These are phyloP conservation scores for Yarrowia bubula DNA, from an alignment of 805 yeast genomes.

Conservation along the genomic window DNA sequence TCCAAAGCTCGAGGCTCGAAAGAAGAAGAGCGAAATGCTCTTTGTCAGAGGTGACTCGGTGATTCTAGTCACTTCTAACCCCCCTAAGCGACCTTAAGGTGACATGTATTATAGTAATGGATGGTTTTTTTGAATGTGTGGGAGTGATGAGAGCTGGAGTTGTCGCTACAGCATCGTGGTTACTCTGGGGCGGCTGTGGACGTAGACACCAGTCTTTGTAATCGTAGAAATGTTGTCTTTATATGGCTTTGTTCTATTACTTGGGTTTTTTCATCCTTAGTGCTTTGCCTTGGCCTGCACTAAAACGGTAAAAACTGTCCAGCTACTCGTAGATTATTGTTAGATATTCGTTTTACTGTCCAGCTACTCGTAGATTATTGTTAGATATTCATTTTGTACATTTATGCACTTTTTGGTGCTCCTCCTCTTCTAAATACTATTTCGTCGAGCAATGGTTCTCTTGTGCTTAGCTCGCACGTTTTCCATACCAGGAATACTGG, in stretches of 20 bases:
- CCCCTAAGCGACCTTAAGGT: conserved; percentile 21
- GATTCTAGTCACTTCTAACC: conserved; percentile 62
- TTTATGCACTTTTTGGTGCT: not conserved
- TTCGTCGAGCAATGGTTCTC: conserved; percentile 52
- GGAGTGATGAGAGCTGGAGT: no score
- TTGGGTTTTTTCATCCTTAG: no score
- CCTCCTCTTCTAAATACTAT: conserved; percentile 44
- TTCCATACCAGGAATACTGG: conserved; percentile 57
- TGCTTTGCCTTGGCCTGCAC: no score
- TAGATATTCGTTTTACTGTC: not conserved
- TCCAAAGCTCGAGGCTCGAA: conserved; percentile 44
- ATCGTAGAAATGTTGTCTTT: no score
- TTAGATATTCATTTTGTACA: not conserved
- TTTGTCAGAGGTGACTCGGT: conserved; percentile 98
- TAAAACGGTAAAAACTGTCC: no score
- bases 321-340: no score
- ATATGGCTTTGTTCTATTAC: no score
- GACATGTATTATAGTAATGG: conserved; percentile 21
- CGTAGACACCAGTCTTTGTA: no score
- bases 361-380: no score
- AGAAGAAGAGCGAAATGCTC: conserved; percentile 72
- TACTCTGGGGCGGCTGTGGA: no score
- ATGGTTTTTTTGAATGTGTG: not conserved
- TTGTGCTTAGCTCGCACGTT: conserved; percentile 37
- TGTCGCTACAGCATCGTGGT: no score